Evolutionary conservation across 805 yeast genomes (phyloP), one percentile per base, ranked within the genome.

Genomic region (Clavispora fructus): DNA sequence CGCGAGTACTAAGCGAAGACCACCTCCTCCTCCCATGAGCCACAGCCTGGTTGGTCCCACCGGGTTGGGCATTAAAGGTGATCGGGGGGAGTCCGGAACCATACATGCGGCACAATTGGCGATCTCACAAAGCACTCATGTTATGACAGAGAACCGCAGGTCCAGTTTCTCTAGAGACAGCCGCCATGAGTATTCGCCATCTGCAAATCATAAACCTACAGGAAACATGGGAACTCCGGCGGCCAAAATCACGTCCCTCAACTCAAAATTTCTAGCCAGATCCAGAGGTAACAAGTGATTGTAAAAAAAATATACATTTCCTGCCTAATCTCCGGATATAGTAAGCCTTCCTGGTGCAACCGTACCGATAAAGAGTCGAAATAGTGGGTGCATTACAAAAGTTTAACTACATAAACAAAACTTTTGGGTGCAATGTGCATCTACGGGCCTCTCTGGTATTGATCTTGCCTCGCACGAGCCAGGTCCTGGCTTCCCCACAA

Each of bases 251-350:
- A 80, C 85, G 3, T 67, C 80, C 13, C 68, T 76, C 76, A 82
- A 80, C 58, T 82, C 87, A 6, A 79, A 78, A 55, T 68, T 83
- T 40, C 62, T 83, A 47, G 82, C 86, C 5, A 65, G 87, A 56
- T 76, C 81, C 43, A 68, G 71, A 19, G 63, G 81, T 50, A 74
- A 68, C 45, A 74, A 68, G 58, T 64, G 53, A 33, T 33, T 33
- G 37, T 25, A 33, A 33, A 33, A 33, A 9, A 11, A 17, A 33
- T 32, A 33, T 33, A 33, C 25, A 17, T 7, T 8, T n/a, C 35
- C 16, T n/a, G 13, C 12, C 32, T 10, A 27, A 12, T 12, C 7
- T 29, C 14, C 3, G 32, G 14, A 13, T 12, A 11, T 19, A 19
- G 9, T 6, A n/a, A 14, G 17, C 16, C 13, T n/a, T 9, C 19